Conservation (phyloP, 805 yeast genomes). For the Cyberlindnera mrakii region DNA sequence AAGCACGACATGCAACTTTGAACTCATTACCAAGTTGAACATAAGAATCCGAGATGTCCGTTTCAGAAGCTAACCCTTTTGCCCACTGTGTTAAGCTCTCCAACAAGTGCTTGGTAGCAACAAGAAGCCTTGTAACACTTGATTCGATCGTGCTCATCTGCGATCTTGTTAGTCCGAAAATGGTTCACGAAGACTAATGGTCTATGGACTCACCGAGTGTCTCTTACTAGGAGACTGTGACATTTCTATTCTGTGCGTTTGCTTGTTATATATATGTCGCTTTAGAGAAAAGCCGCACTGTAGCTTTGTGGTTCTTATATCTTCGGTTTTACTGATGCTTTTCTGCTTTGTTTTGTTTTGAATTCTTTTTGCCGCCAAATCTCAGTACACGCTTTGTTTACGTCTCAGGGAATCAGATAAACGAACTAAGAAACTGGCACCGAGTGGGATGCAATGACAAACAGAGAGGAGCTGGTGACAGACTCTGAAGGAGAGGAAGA, state of each 20-base stretch:
- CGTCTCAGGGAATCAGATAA: too few species aligned
- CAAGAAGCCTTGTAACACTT: constrained; percentile 70
- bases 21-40: constrained; percentile 93
- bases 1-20: constrained; percentile 77
- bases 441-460: too few species aligned
- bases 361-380: too few species aligned
- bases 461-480: too few species aligned
- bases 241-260: neutral
- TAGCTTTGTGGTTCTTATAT: too few species aligned
- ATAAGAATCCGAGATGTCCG: constrained; percentile 82
- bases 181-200: neutral
- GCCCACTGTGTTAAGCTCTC: constrained; percentile 92
- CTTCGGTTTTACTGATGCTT: too few species aligned
- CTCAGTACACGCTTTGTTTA: too few species aligned
- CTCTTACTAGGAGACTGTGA: constrained; percentile 19
- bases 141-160: constrained; percentile 59
- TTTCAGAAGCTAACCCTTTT: constrained; percentile 66
- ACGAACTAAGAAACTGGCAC: too few species aligned
- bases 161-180: constrained; percentile 5
- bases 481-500: constrained; percentile 3
- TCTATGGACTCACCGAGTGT: constrained; percentile 20
- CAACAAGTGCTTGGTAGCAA: constrained; percentile 83
- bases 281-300: too few species aligned
- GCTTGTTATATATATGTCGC: too few species aligned
- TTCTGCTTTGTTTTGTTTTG: too few species aligned